Conservation (phyloP, 192 early-diverging fungal species). For the Coemansia sp. region DNA sequence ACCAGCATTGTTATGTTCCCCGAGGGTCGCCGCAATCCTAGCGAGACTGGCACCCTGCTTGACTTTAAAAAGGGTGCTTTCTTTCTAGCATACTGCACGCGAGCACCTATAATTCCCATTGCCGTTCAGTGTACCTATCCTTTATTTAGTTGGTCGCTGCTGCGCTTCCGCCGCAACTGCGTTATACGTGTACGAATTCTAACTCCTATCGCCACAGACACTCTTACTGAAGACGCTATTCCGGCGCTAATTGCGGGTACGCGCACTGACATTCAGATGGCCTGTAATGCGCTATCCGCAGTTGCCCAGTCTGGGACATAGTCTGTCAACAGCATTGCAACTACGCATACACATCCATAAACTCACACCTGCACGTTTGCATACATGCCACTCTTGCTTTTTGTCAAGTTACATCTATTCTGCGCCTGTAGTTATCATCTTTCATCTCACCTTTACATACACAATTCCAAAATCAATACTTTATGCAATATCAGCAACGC, state of each 20-base stretch:
- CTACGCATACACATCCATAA: background rate
- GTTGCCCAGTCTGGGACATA: background rate
- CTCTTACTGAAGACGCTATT: slow-evolving; percentile 46
- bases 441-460: background rate
- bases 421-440: slow-evolving; percentile 1
- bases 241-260: slow-evolving; percentile 40
- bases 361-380: background rate
- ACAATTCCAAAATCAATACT: no score
- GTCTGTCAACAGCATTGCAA: slow-evolving; percentile 1
- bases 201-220: slow-evolving; percentile 43
- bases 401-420: no score
- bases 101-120: slow-evolving; percentile 84
- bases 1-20: slow-evolving; percentile 86
- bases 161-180: slow-evolving; percentile 40
- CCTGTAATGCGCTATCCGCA: slow-evolving; percentile 25
- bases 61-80: slow-evolving; percentile 98
- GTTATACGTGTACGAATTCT: slow-evolving; percentile 49
- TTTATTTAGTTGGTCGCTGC: slow-evolving; percentile 41
- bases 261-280: slow-evolving; percentile 43
- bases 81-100: slow-evolving; percentile 83
- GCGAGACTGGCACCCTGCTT: slow-evolving; percentile 65
- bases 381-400: no score
- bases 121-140: slow-evolving; percentile 68
- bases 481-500: no score
- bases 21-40: slow-evolving; percentile 84